A percentile compares a stretch with the other conserved stretches of the same genome.
Conservation (phyloP, 345 rosid species). For the Bruguiera gymnorhiza region DNA sequence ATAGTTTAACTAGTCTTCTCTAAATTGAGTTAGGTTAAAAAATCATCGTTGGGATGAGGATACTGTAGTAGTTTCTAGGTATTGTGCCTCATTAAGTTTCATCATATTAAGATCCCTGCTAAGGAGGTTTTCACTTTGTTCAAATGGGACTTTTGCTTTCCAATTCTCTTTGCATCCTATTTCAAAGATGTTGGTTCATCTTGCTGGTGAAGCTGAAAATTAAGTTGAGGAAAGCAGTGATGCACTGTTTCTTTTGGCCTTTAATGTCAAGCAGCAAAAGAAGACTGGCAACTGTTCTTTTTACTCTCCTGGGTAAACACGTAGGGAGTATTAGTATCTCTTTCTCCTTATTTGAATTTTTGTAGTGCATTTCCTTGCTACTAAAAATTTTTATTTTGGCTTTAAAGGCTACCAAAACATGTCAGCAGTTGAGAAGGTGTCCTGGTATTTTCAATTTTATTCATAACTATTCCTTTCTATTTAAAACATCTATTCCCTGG, state of each 20-base stretch:
- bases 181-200: conserved; percentile 50
- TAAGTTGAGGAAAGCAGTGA: conserved; percentile 50
- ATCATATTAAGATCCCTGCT: conserved; percentile 42
- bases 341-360: conserved; percentile 49
- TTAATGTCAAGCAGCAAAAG: conserved; percentile 54
- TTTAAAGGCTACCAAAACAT: conserved; percentile 70
- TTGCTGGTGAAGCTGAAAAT: conserved; percentile 46
- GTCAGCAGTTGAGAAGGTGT: conserved; percentile 76
- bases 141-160: conserved; percentile 21
- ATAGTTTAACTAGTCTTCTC: conserved; percentile 22
- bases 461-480: conserved; percentile 30
- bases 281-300: conserved; percentile 45
- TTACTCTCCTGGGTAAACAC: conserved; percentile 53
- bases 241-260: conserved; percentile 44
- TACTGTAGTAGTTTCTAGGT: conserved; percentile 34
- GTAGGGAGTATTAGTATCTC: conserved; percentile 63
- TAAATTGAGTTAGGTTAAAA: conserved; percentile 33
- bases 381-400: conserved; percentile 58
- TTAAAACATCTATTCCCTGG: conserved; percentile 75
- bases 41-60: conserved; percentile 18
- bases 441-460: conserved; percentile 60
- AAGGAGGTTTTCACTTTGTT: conserved; percentile 38
- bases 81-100: conserved; percentile 27
- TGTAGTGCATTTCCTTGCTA: conserved; percentile 46
- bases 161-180: conserved; percentile 31